Evolutionary conservation across 2,329 filamentous ascomycete species (phyloP).

Genomic region (Aspergillus sp.): DNA sequence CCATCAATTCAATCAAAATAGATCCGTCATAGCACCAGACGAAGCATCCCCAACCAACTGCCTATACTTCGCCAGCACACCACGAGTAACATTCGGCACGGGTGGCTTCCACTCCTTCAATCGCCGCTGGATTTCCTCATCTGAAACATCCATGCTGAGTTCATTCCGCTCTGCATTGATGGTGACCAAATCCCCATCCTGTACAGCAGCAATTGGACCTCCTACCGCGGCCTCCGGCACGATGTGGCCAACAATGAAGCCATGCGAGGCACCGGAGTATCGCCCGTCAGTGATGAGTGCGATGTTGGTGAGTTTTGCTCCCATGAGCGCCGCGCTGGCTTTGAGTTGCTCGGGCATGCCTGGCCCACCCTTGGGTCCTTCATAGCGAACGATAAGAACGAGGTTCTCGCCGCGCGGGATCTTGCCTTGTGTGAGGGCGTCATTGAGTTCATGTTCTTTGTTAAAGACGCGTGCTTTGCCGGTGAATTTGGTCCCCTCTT

Average conservation of each 20-base stretch:
- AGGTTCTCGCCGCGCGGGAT: constrained; percentile 76
- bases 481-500: constrained; percentile 80
- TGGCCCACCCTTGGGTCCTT: constrained; percentile 88
- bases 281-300: constrained; percentile 90
- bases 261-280: constrained; percentile 84
- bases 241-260: constrained; percentile 92
- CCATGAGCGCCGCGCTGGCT: constrained; percentile 87
- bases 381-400: constrained; percentile 87
- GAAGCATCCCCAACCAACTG: constrained; percentile 85
- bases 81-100: constrained; percentile 71
- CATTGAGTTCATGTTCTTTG: constrained; percentile 77
- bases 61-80: constrained; percentile 87
- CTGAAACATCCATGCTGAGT: constrained; percentile 68
- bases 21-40: constrained; percentile 85
- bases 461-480: constrained; percentile 83
- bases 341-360: constrained; percentile 96
- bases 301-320: constrained; percentile 81
- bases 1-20: constrained; percentile 50
- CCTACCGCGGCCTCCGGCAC: constrained; percentile 87
- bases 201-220: constrained; percentile 81
- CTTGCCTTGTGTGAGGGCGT: constrained; percentile 69
- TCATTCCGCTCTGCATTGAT: constrained; percentile 80
- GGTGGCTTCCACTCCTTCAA: constrained; percentile 70
- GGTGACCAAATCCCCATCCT: constrained; percentile 76
- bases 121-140: constrained; percentile 68